Evolutionary conservation across 805 yeast species (phyloP).

Genomic region (Ogataea naganishii): DNA sequence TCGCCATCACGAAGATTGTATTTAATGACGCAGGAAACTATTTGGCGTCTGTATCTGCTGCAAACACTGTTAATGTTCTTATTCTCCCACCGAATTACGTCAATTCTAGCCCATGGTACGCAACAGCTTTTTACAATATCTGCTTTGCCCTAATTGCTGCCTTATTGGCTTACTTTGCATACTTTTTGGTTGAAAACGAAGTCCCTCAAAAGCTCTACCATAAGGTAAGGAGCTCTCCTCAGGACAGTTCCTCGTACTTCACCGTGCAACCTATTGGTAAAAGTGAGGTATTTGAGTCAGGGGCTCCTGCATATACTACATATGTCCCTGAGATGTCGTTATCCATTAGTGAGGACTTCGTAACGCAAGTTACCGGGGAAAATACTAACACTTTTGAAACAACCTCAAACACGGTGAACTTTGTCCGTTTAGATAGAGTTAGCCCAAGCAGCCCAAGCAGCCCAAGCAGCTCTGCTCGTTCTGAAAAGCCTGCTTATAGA

Average conservation of each 20-base stretch:
- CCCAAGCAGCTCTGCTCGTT: neutral
- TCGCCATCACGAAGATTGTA: conserved; percentile 67
- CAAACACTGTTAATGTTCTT: conserved; percentile 59
- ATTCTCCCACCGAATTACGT: conserved; percentile 46
- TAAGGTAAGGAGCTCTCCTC: conserved; percentile 12
- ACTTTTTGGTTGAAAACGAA: conserved; percentile 21
- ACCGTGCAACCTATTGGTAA: conserved; percentile 22
- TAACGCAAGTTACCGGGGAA: neutral
- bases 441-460: neutral
- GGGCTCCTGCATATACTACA: conserved; percentile 12
- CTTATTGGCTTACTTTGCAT: conserved; percentile 15
- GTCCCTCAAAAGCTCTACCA: conserved; percentile 14
- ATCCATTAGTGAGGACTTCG: conserved; percentile 2
- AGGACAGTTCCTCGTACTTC: conserved; percentile 25
- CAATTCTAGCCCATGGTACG: conserved; percentile 26
- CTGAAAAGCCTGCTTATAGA: too few species aligned
- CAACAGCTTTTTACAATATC: conserved; percentile 17
- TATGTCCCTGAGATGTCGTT: conserved; percentile 10
- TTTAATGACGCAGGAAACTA: conserved; percentile 61
- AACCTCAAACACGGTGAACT: neutral
- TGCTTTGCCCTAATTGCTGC: conserved; percentile 16
- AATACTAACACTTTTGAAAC: neutral
- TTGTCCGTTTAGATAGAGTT: neutral
- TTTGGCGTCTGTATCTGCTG: conserved; percentile 70
- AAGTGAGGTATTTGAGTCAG: conserved; percentile 11